A percentile compares a stretch with the other conserved stretches of the same genome.
Evolutionary conservation across 1,284 basidiomycete genomes (phyloP).

Genomic region (Mycena sp.): DNA sequence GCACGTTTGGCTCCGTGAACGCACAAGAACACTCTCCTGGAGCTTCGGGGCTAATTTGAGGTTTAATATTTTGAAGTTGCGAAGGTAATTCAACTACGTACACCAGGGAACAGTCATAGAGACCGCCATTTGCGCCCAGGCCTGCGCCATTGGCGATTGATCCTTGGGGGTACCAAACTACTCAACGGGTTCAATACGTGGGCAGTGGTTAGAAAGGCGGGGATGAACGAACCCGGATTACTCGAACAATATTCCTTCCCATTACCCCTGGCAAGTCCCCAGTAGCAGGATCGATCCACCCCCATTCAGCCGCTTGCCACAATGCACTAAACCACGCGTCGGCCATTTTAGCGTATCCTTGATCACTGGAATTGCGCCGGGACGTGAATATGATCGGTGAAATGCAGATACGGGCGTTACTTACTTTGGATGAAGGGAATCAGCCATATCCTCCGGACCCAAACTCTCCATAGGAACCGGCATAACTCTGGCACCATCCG

Average conservation of each 20-base stretch:
- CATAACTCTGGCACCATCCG: not conserved
- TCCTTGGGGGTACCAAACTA: constrained; percentile 16
- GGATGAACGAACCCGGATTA: too few relatives aligned
- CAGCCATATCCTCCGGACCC: constrained; percentile 9
- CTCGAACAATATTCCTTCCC: too few relatives aligned
- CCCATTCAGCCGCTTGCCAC: too few relatives aligned
- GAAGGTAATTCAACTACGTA: not conserved
- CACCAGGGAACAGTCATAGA: not conserved
- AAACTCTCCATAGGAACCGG: constrained; percentile 6
- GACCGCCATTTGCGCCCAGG: constrained; percentile 4
- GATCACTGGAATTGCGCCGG: not conserved
- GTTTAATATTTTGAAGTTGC: not conserved
- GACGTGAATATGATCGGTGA: not conserved
- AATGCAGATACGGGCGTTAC: not conserved
- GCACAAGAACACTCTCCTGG: not conserved
- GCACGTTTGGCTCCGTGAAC: constrained; percentile 8
- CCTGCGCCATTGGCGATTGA: constrained; percentile 14
- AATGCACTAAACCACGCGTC: too few relatives aligned
- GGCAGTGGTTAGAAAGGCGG: too few relatives aligned
- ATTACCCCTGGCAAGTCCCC: too few relatives aligned
- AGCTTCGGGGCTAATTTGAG: not conserved
- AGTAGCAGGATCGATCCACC: too few relatives aligned
- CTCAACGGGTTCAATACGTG: not conserved
- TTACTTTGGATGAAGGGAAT: constrained; percentile 12
- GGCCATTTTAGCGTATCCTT: constrained; percentile 11